A percentile compares a stretch with the other conserved stretches of the same genome.
phyloP scores from a whole-genome alignment of 768 basidiomycete genomes.

The Leccinum disarticulatum region DNA sequence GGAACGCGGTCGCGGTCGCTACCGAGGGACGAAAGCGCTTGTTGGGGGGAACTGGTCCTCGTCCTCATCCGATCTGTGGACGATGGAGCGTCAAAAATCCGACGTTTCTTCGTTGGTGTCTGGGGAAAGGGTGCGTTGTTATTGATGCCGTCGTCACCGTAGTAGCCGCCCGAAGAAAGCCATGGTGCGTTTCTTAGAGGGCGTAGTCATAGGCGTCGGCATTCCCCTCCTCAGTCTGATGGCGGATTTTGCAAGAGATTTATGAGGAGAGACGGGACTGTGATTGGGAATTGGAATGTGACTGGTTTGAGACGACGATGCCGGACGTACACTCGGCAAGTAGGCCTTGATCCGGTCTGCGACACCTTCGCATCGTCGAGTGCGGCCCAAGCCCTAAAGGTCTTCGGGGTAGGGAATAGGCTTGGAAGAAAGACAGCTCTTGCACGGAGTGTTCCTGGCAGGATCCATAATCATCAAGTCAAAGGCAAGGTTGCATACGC shows the following conservation, averaged over 20 bases:
- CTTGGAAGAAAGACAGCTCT: constrained; percentile 18
- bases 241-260: constrained; percentile 19
- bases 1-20: constrained; percentile 17
- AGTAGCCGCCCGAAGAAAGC: constrained; percentile 11
- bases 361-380: constrained; percentile 28
- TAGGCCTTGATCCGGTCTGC: constrained; percentile 23
- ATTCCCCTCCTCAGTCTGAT: constrained; percentile 12
- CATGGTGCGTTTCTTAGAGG: constrained; percentile 35
- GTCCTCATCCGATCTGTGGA: constrained; percentile 14
- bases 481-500: neutral
- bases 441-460: constrained; percentile 12
- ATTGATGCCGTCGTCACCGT: constrained; percentile 12
- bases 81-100: constrained; percentile 18
- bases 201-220: constrained; percentile 9
- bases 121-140: constrained; percentile 31
- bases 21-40: constrained; percentile 4
- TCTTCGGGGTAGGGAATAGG: constrained; percentile 16
- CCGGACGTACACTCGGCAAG: neutral
- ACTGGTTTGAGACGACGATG: neutral
- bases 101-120: constrained; percentile 45
- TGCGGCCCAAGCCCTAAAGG: constrained; percentile 18
- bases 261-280: constrained; percentile 14
- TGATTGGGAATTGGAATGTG: neutral
- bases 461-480: neutral
- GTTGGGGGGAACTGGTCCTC: constrained; percentile 11